Percentiles rank a stretch among this genome's conserved stretches.
Conservation (phyloP, 257 asterid species). For the Forsythia suspensa region DNA sequence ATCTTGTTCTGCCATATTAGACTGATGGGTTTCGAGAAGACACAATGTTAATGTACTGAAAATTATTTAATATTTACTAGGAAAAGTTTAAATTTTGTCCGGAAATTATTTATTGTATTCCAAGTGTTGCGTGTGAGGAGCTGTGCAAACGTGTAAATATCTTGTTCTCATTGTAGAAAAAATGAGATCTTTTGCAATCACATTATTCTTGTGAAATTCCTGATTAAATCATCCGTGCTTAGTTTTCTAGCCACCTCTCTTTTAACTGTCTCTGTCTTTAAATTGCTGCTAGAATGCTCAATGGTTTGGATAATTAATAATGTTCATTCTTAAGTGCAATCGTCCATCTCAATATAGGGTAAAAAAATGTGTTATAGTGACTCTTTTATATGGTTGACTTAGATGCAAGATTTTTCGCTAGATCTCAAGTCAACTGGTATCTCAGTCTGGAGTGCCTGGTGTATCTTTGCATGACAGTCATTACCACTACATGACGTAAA, state of each 20-base stretch:
- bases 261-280: not conserved
- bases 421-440: conserved; percentile 16
- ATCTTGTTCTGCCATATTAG: conserved; percentile 1
- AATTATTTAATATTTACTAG: conserved; percentile 13
- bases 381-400: conserved; percentile 6
- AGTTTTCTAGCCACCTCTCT: not conserved
- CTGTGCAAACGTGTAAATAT: conserved; percentile 10
- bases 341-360: not conserved
- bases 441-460: not conserved
- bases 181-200: conserved; percentile 6
- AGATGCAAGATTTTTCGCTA: conserved; percentile 2
- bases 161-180: not conserved
- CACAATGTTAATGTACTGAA: not conserved
- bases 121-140: not conserved
- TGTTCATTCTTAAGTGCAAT: conserved; percentile 1
- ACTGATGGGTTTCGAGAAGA: conserved; percentile 9
- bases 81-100: conserved; percentile 6
- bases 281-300: not conserved
- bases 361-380: not conserved
- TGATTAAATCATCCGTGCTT: conserved; percentile 3
- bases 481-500: not conserved
- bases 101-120: not conserved
- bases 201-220: conserved; percentile 11
- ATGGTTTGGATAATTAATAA: not conserved
- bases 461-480: not conserved